Evolutionary conservation across 208 protist species (phyloP), one percentile per base, ranked within the genome.

Genomic region (Trichomonas gallinae): DNA sequence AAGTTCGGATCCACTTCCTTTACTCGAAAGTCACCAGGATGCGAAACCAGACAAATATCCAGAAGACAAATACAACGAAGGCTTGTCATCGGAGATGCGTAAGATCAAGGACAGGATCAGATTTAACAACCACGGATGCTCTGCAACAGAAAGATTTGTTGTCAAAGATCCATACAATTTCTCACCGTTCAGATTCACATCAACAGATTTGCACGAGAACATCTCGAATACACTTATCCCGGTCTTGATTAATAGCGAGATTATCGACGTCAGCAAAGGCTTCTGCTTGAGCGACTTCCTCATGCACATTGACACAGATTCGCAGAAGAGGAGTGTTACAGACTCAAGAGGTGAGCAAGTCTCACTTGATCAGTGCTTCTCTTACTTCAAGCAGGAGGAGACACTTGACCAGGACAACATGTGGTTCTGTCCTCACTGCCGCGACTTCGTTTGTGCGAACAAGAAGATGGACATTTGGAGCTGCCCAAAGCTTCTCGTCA

Each of bases 401-500:
- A 96, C 42, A 31, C 40, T 96, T 2, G 49, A 51, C 31, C 44
- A 96, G 51, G 15, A 96, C 11, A 96, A 96, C 34, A 31, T 13
- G 38, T 96, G 89, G 89, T 96, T 81, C 36, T 96, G 89, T 40
- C 44, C 44, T 9, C 42, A 96, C 9, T 96, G 89, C 36, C 9
- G 49, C 2, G 26, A 51, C 21, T 44, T 45, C 51, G 46, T 81
- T 9, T 48, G 40, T 13, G 97, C 96, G 40, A 96, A 42, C 13
- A 97, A 98, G 96, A 97, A 93, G 46, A 96, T 98, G 93, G 96
- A 97, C 38, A 34, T 98, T 3, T 98, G 97, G 97, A 58, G 83
- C 13, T 81, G 97, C 38, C 97, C 97, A 2, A 97, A 96, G n/a
- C 44, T 97, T 11, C 88, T 98, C 34, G 93, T 98, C 3, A 91